Evolutionary conservation across 1,284 basidiomycete species (phyloP).

Genomic region (Trametes polyzona): DNA sequence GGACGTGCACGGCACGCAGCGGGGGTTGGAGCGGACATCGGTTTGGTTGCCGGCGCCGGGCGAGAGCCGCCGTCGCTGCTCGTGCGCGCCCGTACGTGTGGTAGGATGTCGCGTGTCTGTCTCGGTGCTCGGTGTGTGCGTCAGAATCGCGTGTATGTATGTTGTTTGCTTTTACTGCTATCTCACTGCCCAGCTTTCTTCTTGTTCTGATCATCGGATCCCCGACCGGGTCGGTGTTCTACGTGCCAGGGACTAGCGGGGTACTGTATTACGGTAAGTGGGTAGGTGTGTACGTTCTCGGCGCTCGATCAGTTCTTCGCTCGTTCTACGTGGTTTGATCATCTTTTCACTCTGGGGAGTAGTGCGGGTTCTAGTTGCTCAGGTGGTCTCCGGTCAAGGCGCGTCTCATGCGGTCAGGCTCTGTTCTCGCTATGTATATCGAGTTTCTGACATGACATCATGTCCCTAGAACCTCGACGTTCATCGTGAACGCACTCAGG

Average conservation of each 20-base stretch:
- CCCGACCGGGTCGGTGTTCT: not conserved
- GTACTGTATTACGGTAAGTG: not conserved
- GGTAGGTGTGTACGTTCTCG: no score
- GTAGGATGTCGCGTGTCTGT: constrained; percentile 1
- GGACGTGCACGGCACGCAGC: not conserved
- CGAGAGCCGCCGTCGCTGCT: no score
- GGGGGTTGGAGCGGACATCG: not conserved
- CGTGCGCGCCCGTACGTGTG: not conserved
- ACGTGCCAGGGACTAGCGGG: not conserved
- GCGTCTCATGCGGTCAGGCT: no score
- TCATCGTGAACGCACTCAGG: no score
- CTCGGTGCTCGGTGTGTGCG: constrained; percentile 1
- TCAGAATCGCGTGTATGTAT: constrained; percentile 5
- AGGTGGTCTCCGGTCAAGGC: no score
- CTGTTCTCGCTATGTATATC: no score
- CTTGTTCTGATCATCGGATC: not conserved
- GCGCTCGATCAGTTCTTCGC: no score
- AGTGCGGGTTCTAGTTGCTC: no score
- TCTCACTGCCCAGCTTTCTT: not conserved
- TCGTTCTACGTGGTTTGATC: not conserved
- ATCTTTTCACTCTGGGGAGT: no score
- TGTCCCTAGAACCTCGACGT: no score
- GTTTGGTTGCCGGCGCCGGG: constrained; percentile 10
- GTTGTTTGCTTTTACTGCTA: not conserved
- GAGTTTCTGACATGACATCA: no score